Percentiles rank a stretch among this genome's conserved stretches.
Conservation (phyloP, 1,139 yeast genomes). For the Geotrichum citri-aurantii region DNA sequence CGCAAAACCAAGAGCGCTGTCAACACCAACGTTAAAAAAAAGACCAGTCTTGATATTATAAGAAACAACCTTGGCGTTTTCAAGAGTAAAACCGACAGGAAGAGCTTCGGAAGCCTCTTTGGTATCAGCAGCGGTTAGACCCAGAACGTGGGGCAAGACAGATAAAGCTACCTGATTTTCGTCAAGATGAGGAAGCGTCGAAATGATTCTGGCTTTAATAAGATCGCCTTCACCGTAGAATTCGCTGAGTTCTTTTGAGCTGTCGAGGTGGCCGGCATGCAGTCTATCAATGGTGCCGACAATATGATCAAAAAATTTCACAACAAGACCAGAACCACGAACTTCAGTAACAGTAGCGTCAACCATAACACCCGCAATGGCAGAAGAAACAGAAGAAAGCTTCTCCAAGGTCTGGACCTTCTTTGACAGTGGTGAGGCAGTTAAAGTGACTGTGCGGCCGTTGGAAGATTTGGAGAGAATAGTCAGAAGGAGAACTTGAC, state of each 20-base stretch:
- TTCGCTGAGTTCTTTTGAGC: constrained; percentile 48
- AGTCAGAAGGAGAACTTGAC: constrained; percentile 37
- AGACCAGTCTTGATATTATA: constrained; percentile 42
- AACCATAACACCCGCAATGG: constrained; percentile 78
- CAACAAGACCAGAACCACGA: constrained; percentile 50
- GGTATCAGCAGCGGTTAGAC: constrained; percentile 21
- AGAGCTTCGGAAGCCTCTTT: constrained; percentile 46
- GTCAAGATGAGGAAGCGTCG: constrained; percentile 42
- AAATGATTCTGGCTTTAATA: constrained; percentile 65
- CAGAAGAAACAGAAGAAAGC: constrained; percentile 66
- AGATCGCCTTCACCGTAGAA: constrained; percentile 61
- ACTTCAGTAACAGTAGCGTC: constrained; percentile 66
- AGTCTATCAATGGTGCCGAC: constrained; percentile 66
- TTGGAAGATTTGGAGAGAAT: constrained; percentile 35
- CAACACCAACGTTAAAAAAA: constrained; percentile 42
- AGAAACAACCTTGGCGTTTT: constrained; percentile 50
- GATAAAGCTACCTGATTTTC: constrained; percentile 60
- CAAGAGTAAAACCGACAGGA: constrained; percentile 71
- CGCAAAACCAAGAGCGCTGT: constrained; percentile 34
- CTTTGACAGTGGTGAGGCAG: constrained; percentile 41
- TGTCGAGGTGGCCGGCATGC: constrained; percentile 51
- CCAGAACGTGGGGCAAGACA: constrained; percentile 50
- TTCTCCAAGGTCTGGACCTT: constrained; percentile 44
- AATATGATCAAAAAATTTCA: constrained; percentile 67
- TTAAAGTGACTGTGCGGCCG: constrained; percentile 59